These are phyloP conservation scores for Candida sphagnicola DNA, from an alignment of 805 yeast genomes.

Conservation along the genomic window DNA sequence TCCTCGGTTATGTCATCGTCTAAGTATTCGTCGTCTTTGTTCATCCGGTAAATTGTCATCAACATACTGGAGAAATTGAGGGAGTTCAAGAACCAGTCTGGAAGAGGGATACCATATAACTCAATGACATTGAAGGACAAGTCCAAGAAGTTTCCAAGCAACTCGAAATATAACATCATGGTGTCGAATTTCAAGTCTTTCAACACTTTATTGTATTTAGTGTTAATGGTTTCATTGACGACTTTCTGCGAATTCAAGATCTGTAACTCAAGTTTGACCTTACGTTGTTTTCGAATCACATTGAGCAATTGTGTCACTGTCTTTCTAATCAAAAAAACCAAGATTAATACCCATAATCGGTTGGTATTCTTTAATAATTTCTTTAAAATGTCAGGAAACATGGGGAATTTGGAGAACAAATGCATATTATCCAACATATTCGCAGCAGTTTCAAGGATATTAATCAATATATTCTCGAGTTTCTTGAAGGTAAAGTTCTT, in stretches of 20 bases:
- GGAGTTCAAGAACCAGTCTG: constrained; percentile 39
- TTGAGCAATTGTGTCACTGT: constrained; percentile 40
- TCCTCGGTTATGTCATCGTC: constrained; percentile 43
- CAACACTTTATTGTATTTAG: constrained; percentile 35
- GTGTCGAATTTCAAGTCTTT: constrained; percentile 41
- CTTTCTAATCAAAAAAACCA: constrained; percentile 38
- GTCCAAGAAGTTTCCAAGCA: constrained; percentile 40
- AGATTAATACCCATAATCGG: constrained; percentile 39
- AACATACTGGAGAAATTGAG: constrained; percentile 41
- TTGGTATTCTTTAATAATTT: constrained; percentile 38
- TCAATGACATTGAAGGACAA: constrained; percentile 38
- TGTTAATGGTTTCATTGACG: constrained; percentile 22
- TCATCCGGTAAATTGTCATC: constrained; percentile 47
- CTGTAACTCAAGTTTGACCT: constrained; percentile 32
- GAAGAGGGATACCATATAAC: constrained; percentile 29
- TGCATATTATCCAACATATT: constrained; percentile 39
- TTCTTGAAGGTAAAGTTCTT: constrained; percentile 25
- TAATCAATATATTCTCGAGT: constrained; percentile 25
- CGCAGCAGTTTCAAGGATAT: constrained; percentile 32
- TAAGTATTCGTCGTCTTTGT: constrained; percentile 42
- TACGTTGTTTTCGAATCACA: constrained; percentile 33
- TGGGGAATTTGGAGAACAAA: constrained; percentile 37
- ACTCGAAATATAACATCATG: constrained; percentile 37
- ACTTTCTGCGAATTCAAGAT: constrained; percentile 23
- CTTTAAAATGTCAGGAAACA: constrained; percentile 34